phyloP scores from a whole-genome alignment of 352 stramenopile species.

The Globisporangium irregulare region DNA sequence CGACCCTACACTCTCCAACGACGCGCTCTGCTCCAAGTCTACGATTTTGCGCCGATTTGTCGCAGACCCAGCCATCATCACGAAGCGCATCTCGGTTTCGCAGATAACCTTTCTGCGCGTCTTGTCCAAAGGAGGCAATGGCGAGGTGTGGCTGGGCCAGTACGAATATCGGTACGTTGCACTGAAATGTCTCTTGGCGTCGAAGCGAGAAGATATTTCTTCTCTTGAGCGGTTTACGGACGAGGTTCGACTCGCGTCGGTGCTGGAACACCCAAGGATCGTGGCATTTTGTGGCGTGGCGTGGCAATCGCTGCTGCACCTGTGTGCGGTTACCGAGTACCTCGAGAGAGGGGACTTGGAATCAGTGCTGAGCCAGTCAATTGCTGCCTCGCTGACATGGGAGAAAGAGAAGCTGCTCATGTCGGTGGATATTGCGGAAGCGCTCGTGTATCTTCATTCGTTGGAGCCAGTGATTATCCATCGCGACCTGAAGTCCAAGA shows the following conservation, averaged over 20 bases:
- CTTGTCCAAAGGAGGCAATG: constrained; percentile 73
- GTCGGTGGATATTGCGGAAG: constrained; percentile 63
- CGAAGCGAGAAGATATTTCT: constrained; percentile 55
- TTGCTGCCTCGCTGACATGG: constrained; percentile 48
- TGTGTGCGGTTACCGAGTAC: constrained; percentile 80
- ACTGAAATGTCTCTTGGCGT: constrained; percentile 72
- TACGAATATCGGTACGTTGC: constrained; percentile 73
- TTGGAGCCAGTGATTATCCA: constrained; percentile 65
- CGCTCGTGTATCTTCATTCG: constrained; percentile 70
- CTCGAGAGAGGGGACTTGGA: constrained; percentile 75
- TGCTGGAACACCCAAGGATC: constrained; percentile 78
- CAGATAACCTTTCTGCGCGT: constrained; percentile 72
- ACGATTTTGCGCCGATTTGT: constrained; percentile 56
- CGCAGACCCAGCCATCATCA: constrained; percentile 63
- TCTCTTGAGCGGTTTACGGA: constrained; percentile 76
- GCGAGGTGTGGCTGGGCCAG: constrained; percentile 80
- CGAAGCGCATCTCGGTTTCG: constrained; percentile 69
- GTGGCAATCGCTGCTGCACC: constrained; percentile 72
- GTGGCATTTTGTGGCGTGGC: constrained; percentile 78
- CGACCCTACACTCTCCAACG: constrained; percentile 57
- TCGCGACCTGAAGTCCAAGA: constrained; percentile 75
- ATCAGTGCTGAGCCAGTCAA: constrained; percentile 35
- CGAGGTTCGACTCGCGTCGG: constrained; percentile 76
- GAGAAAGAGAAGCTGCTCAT: constrained; percentile 53
- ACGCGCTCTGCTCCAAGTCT: constrained; percentile 61